These are phyloP conservation scores for Nothophytophthora sp. DNA, from an alignment of 352 stramenopile species.

Conservation along the genomic window DNA sequence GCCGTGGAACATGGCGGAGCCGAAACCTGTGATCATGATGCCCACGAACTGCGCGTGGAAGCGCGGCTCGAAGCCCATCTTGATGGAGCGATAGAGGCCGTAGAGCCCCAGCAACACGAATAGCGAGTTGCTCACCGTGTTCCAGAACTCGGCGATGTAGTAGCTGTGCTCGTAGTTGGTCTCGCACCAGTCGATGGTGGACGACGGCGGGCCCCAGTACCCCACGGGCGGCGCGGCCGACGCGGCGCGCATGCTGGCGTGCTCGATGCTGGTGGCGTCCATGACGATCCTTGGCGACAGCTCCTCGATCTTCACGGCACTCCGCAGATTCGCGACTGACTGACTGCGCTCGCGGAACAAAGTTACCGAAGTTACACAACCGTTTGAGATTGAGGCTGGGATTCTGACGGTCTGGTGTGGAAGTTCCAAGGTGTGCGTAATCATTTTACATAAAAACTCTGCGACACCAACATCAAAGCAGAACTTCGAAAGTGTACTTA, in stretches of 20 bases:
- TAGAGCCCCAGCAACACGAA: constrained; percentile 81
- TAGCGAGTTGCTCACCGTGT: constrained; percentile 81
- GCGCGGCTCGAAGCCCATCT: constrained; percentile 70
- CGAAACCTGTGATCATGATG: constrained; percentile 81
- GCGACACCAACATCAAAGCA: too few relatives aligned
- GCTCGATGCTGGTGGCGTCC: constrained; percentile 11
- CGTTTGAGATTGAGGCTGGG: too few relatives aligned
- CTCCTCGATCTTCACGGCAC: too few relatives aligned
- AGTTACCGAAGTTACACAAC: too few relatives aligned
- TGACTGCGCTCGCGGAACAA: too few relatives aligned
- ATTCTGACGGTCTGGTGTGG: too few relatives aligned
- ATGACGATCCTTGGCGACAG: too few relatives aligned
- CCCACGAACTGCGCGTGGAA: constrained; percentile 78
- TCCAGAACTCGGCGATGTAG: constrained; percentile 90
- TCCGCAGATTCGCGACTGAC: too few relatives aligned
- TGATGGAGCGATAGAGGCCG: constrained; percentile 60
- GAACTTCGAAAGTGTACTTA: too few relatives aligned
- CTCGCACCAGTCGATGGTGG: constrained; percentile 90
- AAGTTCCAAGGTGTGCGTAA: too few relatives aligned
- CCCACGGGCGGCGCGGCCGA: constrained; percentile 18
- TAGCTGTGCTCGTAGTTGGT: constrained; percentile 77
- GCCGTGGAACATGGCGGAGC: constrained; percentile 85
- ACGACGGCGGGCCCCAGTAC: constrained; percentile 73
- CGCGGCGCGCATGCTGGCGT: background rate
- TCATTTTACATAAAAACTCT: too few relatives aligned